A percentile compares a stretch with the other conserved stretches of the same genome.
phyloP scores from a whole-genome alignment of 805 yeast species.

The Debaryomyces prosopidis region DNA sequence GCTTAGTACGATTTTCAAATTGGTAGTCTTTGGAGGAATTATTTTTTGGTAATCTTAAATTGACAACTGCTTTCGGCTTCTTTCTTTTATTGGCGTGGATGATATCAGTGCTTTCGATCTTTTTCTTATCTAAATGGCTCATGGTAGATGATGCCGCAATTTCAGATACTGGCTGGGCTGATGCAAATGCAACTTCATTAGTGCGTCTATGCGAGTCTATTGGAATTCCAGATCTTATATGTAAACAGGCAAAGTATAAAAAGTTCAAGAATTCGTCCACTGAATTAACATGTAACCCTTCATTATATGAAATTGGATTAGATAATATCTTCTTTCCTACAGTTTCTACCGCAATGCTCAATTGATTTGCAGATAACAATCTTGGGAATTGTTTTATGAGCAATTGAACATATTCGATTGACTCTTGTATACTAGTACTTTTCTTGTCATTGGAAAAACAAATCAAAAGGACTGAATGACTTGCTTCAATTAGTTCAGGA shows the following conservation, averaged over 20 bases:
- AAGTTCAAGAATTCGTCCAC: conserved; percentile 41
- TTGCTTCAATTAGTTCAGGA: conserved; percentile 51
- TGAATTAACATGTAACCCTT: conserved; percentile 10
- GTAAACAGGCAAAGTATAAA: conserved; percentile 42
- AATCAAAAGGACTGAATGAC: conserved; percentile 57
- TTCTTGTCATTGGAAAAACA: conserved; percentile 31
- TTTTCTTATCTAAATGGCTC: conserved; percentile 23
- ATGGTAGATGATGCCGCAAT: conserved; percentile 37
- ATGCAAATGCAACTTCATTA: conserved; percentile 18
- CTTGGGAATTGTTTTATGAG: conserved; percentile 58
- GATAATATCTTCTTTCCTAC: conserved; percentile 45
- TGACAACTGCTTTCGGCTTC: conserved; percentile 31
- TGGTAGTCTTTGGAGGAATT: conserved; percentile 13
- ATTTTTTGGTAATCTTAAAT: conserved; percentile 13
- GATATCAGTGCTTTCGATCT: conserved; percentile 18
- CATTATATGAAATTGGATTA: conserved; percentile 16
- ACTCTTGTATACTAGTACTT: conserved; percentile 16
- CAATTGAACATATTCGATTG: conserved; percentile 44
- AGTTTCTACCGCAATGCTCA: conserved; percentile 57
- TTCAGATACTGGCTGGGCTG: conserved; percentile 41
- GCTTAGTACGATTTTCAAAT: conserved; percentile 24
- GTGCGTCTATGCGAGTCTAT: conserved; percentile 11
- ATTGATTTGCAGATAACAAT: conserved; percentile 52
- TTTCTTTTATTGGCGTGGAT: conserved; percentile 29
- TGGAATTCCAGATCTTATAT: conserved; percentile 30